Conservation (phyloP, 1,139 yeast genomes). For the Meyerozyma smithsonii region DNA sequence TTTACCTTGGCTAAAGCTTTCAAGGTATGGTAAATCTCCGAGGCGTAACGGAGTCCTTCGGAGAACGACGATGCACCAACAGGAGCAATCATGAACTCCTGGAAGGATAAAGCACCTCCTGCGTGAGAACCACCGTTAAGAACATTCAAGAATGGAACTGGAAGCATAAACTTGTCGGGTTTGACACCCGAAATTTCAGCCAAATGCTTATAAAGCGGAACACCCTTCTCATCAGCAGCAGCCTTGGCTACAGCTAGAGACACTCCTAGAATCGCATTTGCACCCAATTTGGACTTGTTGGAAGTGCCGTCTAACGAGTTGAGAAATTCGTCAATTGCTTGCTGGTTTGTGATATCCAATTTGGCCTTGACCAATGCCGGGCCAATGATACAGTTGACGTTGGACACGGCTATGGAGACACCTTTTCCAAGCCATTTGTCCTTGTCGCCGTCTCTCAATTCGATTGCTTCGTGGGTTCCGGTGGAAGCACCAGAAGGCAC, state of each 20-base stretch:
- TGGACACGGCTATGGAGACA: conserved; percentile 86
- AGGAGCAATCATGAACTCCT: conserved; percentile 8
- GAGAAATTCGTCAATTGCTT: conserved; percentile 74
- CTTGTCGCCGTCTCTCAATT: conserved; percentile 93
- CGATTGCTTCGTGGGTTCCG: conserved; percentile 92
- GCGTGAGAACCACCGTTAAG: conserved; percentile 14
- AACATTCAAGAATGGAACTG: conserved; percentile 10
- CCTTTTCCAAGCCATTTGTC: conserved; percentile 95
- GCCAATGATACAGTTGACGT: conserved; percentile 84
- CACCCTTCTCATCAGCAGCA: conserved; percentile 85
- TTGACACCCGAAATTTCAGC: conserved; percentile 59
- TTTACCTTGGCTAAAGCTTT: conserved; percentile 6
- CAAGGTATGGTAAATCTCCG: conserved; percentile 7
- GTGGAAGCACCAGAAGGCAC: conserved; percentile 98
- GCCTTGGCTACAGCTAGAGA: conserved; percentile 92
- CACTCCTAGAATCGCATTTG: conserved; percentile 93
- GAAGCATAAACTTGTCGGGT: conserved; percentile 4
- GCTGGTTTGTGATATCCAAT: conserved; percentile 75
- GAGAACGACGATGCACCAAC: conserved; percentile 5
- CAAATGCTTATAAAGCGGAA: conserved; percentile 84
- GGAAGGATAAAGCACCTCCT: conserved; percentile 7
- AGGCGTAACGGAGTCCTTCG: conserved; percentile 6
- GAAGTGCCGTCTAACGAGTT: conserved; percentile 82
- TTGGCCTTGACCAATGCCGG: conserved; percentile 77
- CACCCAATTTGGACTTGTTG: conserved; percentile 92